Evolutionary conservation across 2,329 filamentous ascomycete genomes (phyloP).

Genomic region (Stagonosporopsis rhizophila): DNA sequence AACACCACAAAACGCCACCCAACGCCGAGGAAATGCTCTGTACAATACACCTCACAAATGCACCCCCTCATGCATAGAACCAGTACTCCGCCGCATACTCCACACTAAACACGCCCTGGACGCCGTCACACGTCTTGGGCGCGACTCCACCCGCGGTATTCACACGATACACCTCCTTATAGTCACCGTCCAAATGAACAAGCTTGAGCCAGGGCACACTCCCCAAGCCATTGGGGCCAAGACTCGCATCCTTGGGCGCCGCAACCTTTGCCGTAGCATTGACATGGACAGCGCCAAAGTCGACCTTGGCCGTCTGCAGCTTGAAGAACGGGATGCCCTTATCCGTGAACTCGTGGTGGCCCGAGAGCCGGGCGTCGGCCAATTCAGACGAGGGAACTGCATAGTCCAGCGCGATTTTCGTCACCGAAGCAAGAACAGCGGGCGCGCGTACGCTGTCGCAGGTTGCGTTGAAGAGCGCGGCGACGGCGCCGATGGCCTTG

Average conservation of each 20-base stretch:
- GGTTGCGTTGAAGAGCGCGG: constrained; percentile 85
- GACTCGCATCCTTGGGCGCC: constrained; percentile 68
- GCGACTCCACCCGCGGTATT: constrained; percentile 82
- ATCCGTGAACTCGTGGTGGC: constrained; percentile 82
- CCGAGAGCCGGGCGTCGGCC: constrained; percentile 69
- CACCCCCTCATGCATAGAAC: constrained; percentile 55
- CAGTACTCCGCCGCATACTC: constrained; percentile 84
- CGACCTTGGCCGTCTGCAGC: constrained; percentile 64
- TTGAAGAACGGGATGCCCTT: constrained; percentile 79
- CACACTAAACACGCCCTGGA: constrained; percentile 70
- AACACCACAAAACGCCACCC: constrained; percentile 3
- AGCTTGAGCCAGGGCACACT: constrained; percentile 85
- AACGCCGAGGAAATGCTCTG: constrained; percentile 46
- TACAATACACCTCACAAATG: constrained; percentile 23
- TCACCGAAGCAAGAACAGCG: constrained; percentile 69
- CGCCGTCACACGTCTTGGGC: constrained; percentile 74
- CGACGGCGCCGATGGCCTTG: constrained; percentile 73
- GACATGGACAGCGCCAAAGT: constrained; percentile 67
- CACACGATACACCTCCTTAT: constrained; percentile 81
- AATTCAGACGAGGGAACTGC: constrained; percentile 56
- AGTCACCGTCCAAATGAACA: constrained; percentile 52
- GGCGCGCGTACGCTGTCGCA: constrained; percentile 77
- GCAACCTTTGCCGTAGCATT: constrained; percentile 66
- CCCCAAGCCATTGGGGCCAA: constrained; percentile 64
- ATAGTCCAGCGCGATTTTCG: constrained; percentile 72